Evolutionary conservation across 208 protist species (phyloP).

Genomic region (Trypanosoma melophagium): DNA sequence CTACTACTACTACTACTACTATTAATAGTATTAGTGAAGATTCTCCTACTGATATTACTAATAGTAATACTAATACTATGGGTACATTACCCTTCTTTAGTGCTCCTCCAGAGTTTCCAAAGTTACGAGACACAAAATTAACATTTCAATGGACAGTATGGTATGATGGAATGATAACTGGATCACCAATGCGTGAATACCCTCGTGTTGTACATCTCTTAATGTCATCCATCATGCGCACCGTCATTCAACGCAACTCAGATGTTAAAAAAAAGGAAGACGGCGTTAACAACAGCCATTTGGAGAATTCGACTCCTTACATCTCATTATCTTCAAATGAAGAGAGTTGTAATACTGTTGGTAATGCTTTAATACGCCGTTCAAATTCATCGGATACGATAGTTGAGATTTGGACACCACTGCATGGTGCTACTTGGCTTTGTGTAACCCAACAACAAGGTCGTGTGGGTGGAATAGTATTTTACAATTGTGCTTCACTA

Average conservation of each 20-base stretch:
- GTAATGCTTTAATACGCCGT: not conserved
- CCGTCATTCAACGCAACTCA: slow-evolving; percentile 1
- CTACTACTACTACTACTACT: not conserved
- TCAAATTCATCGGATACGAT: not conserved
- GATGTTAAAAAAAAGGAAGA: no score
- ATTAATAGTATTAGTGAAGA: no score
- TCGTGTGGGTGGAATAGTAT: slow-evolving; percentile 20
- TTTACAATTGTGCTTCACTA: slow-evolving; percentile 26
- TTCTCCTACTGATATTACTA: not conserved
- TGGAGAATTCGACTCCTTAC: no score
- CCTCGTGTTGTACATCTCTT: slow-evolving; percentile 11
- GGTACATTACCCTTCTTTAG: not conserved
- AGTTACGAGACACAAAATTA: slow-evolving; percentile 10
- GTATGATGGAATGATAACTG: slow-evolving; percentile 14
- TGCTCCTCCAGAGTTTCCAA: not conserved
- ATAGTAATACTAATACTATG: no score
- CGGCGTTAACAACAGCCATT: no score
- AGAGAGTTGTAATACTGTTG: not conserved
- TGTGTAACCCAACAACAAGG: slow-evolving; percentile 6
- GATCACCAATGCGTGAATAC: slow-evolving; percentile 25
- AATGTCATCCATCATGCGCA: slow-evolving; percentile 17
- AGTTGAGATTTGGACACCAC: slow-evolving; percentile 19
- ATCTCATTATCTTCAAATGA: no score
- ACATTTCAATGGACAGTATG: slow-evolving; percentile 31
- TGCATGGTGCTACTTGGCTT: slow-evolving; percentile 6